Evolutionary conservation across 73 alveolate species (phyloP).

Genomic region (Breviolum minutum): DNA sequence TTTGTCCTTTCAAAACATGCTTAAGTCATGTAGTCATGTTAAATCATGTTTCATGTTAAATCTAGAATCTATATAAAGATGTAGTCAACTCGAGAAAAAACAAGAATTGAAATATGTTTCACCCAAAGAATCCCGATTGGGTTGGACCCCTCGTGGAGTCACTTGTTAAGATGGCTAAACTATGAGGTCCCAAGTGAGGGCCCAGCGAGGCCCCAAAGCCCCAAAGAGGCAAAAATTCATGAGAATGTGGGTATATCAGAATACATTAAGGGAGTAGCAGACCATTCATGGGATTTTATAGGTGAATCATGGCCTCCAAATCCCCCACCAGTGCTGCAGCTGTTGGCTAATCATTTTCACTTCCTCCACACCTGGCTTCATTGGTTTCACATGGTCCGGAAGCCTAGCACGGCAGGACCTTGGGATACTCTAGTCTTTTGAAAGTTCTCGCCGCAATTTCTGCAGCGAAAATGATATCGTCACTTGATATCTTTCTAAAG

Average conservation of each 20-base stretch:
- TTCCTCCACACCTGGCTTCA: background rate
- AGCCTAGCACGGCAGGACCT: background rate
- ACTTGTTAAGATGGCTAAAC: background rate
- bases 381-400: background rate
- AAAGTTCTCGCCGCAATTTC: background rate
- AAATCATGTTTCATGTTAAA: no score
- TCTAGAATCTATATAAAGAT: no score
- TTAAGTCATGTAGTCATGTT: no score
- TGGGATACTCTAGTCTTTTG: background rate
- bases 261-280: background rate
- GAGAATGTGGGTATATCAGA: background rate
- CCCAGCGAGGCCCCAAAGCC: background rate
- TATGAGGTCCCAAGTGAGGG: background rate
- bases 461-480: background rate
- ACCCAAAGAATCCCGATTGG: background rate
- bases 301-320: background rate
- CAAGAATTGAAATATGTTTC: background rate
- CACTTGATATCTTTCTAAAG: background rate
- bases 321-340: no score
- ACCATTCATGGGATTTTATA: background rate
- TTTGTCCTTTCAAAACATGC: no score
- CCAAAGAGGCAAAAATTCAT: background rate
- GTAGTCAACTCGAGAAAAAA: no score
- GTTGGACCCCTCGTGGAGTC: background rate
- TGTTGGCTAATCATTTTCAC: no score